Evolutionary conservation across 2,329 filamentous ascomycete genomes (phyloP), one percentile per base, ranked within the genome.

Genomic region (Plenodomus tracheiphilus): DNA sequence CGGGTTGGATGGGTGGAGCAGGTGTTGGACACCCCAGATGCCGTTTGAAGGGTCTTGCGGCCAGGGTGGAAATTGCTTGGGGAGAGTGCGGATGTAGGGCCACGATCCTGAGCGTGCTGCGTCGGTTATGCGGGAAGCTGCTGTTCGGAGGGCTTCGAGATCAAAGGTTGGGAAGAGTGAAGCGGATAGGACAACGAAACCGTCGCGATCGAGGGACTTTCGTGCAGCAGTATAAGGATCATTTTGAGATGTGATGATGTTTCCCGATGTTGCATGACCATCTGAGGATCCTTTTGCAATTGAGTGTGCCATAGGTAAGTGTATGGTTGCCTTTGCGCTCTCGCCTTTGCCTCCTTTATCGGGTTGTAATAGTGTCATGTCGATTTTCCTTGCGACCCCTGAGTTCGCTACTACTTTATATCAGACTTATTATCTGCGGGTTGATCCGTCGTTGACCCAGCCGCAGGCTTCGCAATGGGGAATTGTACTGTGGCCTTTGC

Each of bases 21-120:
- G 80, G 71, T 92, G 88, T 77, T 96, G 91, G 2, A 95, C 87
- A 55, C 90, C 91, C 91, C 91, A 96, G 71, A 96, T 95, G 17
- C 89, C 89, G 43, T 77, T 73, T 0, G 78, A 75, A 1, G 79
- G 75, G 41, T 78, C 77, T n/a, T 77, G 78, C 4, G 81, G 77
- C 91, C 91, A 96, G 0, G 91, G 91, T 0, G 91, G 91, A 75
- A 96, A 96, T 73, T 96, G 91, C 73, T 95, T 95, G 45, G 89
- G 89, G 2, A 94, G 82, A 0, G 89, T 93, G 56, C 91, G 87
- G 64, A 95, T 85, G 73, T 88, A 81, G 2, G 89, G 89, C 91
- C 91, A 96, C 54, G 79, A 66, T 32, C 90, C 90, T n/a, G 76
- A 61, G 54, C 88, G 84, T 36, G 88, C 87, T 36, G 83, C 75